These are phyloP conservation scores for Neopestalotiopsis clavispora DNA, from an alignment of 2,329 filamentous ascomycete species.

Conservation along the genomic window DNA sequence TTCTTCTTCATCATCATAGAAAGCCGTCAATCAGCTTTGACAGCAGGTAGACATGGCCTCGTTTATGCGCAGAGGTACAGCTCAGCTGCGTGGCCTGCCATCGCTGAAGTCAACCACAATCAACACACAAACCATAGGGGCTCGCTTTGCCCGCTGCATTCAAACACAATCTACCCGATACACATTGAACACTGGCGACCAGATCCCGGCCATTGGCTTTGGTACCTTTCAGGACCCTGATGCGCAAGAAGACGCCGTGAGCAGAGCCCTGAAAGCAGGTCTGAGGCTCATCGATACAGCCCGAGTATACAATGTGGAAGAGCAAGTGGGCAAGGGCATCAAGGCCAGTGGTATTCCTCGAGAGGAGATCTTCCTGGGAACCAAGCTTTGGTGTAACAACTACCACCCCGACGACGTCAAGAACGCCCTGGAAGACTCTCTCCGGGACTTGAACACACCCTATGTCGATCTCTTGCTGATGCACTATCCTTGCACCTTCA, in stretches of 20 bases:
- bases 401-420: conserved; percentile 38
- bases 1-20: too few relatives aligned
- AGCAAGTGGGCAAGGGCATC: conserved; percentile 29
- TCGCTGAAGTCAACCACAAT: not conserved
- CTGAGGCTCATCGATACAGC: conserved; percentile 42
- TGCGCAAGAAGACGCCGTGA: conserved; percentile 27
- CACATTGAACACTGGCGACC: conserved; percentile 29
- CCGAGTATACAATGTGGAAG: conserved; percentile 26
- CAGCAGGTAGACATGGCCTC: not conserved
- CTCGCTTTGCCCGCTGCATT: not conserved
- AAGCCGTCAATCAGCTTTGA: too few relatives aligned
- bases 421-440: conserved; percentile 34
- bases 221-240: conserved; percentile 37
- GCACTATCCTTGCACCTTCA: not conserved
- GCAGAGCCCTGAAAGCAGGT: conserved; percentile 33
- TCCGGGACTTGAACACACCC: conserved; percentile 40
- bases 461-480: conserved; percentile 44
- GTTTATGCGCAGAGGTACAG: not conserved
- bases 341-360: conserved; percentile 30
- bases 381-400: conserved; percentile 36
- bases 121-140: not conserved
- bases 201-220: conserved; percentile 36
- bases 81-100: not conserved
- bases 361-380: conserved; percentile 34
- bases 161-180: not conserved